Base-by-base conservation (phyloP, 192 early-diverging fungal genomes). In the Paraglomus brasilianum region DNA sequence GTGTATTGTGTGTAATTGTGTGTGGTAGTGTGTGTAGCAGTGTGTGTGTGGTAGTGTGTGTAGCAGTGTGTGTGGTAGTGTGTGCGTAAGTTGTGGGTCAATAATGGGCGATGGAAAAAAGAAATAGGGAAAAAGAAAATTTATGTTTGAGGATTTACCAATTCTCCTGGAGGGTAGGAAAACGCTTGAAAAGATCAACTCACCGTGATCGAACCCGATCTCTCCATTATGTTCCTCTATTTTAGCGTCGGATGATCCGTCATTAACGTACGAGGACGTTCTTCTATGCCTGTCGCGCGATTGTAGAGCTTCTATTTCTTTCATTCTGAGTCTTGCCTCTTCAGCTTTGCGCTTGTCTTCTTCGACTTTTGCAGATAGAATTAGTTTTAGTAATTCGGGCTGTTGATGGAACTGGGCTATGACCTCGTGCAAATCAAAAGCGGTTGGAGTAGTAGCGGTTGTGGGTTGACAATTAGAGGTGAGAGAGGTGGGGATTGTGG, bases 311-410 rank as follows among this genome's bases (percentile, higher is more conserved):
- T 86, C 84, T 21, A 83, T 66, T 68, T 80, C 72, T 52, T 72
- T 74, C 30, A 75, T 74, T 61, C 76, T 72, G 62, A 85, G 70
- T 58, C 80, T 78, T 8, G 84, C 84, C 73, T 85, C 84, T 60
- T 85, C 84, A 8, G 82, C 76, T 59, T 77, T 74, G 47, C 84
- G 82, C 47, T 80, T 77, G 48, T 85, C 84, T 60, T 85, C 84
- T 57, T 85, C 84, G 8, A 81, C 78, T 70, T 83, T 85, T 49
- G 80, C 79, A 3, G 75, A 59, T 17, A 85, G 65, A 55, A 85
- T 85, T 19, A 85, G 38, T 46, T 79, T 80, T 0, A 85, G 63
- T n/a, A 85, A 66, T 24, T 85, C 84, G 11, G 84, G 84, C 48
- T 85, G 80, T 5, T 67, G 56, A 11, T 75, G 62, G 56, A 80